Evolutionary conservation across 2,329 filamentous ascomycete genomes (phyloP).

Genomic region (Fusarium odoratissimum): DNA sequence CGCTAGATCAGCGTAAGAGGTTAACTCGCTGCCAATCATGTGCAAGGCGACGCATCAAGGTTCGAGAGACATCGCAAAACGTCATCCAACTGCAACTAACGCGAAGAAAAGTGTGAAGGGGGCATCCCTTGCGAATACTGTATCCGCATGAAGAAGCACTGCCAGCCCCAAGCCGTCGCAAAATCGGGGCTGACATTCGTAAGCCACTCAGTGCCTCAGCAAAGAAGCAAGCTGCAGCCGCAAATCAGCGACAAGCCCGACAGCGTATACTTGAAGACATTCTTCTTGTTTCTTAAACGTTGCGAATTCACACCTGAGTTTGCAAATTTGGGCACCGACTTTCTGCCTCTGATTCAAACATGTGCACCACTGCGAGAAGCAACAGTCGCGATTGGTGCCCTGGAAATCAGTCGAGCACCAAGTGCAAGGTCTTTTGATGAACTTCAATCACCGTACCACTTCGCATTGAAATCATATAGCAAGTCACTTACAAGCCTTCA

Average conservation of each 20-base stretch:
- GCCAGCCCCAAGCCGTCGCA: constrained; percentile 15
- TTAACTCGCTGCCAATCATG: constrained; percentile 44
- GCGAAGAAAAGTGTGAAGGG: constrained; percentile 38
- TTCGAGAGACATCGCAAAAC: neutral
- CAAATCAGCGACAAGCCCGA: neutral
- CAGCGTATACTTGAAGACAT: constrained; percentile 22
- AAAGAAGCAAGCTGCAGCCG: neutral
- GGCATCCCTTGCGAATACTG: constrained; percentile 44
- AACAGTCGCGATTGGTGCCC: constrained; percentile 42
- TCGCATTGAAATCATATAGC: constrained; percentile 37
- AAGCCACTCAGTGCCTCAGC: neutral
- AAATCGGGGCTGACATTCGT: constrained; percentile 17
- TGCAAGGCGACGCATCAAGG: constrained; percentile 44
- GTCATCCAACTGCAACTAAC: neutral
- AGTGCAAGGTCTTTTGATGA: neutral
- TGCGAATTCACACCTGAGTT: constrained; percentile 40
- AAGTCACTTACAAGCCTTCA: constrained; percentile 32
- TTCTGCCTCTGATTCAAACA: constrained; percentile 33
- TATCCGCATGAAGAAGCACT: constrained; percentile 39
- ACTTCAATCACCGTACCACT: neutral
- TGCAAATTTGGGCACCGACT: neutral
- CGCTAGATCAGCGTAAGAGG: constrained; percentile 43
- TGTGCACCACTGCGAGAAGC: constrained; percentile 30
- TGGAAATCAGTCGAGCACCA: constrained; percentile 39
- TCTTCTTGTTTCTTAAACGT: constrained; percentile 24